Percentiles rank a stretch among this genome's conserved stretches.
Evolutionary conservation across 345 rosid genomes (phyloP).

Genomic region (Acer campestre): DNA sequence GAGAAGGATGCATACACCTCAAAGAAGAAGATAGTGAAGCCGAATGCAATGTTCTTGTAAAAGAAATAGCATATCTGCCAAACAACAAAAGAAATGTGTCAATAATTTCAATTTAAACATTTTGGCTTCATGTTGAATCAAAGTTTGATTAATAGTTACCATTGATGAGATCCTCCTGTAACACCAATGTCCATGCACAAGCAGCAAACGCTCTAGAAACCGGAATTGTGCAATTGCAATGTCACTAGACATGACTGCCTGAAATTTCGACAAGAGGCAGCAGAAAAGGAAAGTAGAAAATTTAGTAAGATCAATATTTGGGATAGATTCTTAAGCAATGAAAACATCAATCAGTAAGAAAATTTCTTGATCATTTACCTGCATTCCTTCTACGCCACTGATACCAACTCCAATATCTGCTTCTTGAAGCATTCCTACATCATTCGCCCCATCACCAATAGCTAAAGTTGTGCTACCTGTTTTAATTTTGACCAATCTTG

Average conservation of each 20-base stretch:
- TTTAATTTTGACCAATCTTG: slow-evolving; percentile 83
- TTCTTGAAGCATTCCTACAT: slow-evolving; percentile 99
- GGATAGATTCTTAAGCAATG: background rate
- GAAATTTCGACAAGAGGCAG: slow-evolving; percentile 20
- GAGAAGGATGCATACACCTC: slow-evolving; percentile 90
- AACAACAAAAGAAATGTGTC: slow-evolving; percentile 18
- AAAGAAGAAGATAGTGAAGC: slow-evolving; percentile 84
- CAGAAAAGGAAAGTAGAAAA: slow-evolving; percentile 8
- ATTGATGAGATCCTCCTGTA: slow-evolving; percentile 92
- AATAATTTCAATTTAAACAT: slow-evolving; percentile 9
- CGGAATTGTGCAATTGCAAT: slow-evolving; percentile 91
- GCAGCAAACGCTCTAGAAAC: slow-evolving; percentile 83
- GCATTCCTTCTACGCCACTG: slow-evolving; percentile 99
- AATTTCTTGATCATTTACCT: slow-evolving; percentile 41
- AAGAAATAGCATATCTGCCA: slow-evolving; percentile 95
- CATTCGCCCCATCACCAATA: slow-evolving; percentile 97
- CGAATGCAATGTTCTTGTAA: slow-evolving; percentile 95
- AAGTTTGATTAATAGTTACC: slow-evolving; percentile 40
- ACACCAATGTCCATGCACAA: slow-evolving; percentile 99
- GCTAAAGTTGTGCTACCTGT: slow-evolving; percentile 87
- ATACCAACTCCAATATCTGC: slow-evolving; percentile 96
- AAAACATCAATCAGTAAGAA: background rate
- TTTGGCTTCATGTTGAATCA: background rate
- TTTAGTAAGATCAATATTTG: background rate
- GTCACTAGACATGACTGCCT: slow-evolving; percentile 99